Conservation (phyloP, 1,284 basidiomycete species). For the Boletus semigastroideus region DNA sequence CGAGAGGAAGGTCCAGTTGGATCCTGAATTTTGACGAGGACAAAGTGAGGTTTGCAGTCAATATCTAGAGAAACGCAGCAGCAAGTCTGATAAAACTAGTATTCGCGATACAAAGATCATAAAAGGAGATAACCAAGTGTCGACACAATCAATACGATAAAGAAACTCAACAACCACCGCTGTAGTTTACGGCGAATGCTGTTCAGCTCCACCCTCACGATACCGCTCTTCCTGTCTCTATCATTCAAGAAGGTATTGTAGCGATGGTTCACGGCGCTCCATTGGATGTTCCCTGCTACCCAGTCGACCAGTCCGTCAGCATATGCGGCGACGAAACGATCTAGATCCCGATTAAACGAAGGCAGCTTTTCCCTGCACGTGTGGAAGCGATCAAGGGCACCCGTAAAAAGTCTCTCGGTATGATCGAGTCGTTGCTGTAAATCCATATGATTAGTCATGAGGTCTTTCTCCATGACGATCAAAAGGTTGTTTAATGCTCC, state of each 20-base stretch:
- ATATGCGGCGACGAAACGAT: constrained; percentile 21
- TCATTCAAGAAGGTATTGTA: constrained; percentile 26
- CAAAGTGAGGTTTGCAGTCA: not conserved
- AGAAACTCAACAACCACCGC: constrained; percentile 7
- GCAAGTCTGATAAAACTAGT: not conserved
- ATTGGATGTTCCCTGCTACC: constrained; percentile 29
- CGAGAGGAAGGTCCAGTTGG: constrained; percentile 40
- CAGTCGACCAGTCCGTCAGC: constrained; percentile 31
- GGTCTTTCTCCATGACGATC: constrained; percentile 24
- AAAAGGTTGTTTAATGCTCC: constrained; percentile 30
- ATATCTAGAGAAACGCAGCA: not conserved
- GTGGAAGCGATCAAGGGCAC: constrained; percentile 23
- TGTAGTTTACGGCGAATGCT: constrained; percentile 1
- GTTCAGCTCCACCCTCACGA: constrained; percentile 21
- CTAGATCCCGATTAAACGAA: constrained; percentile 14
- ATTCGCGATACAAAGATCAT: constrained; percentile 4
- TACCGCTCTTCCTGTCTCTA: constrained; percentile 22
- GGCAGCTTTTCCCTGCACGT: constrained; percentile 21
- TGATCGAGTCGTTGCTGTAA: constrained; percentile 21
- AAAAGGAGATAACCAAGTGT: constrained; percentile 2
- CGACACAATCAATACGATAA: constrained; percentile 8
- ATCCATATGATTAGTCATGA: constrained; percentile 15
- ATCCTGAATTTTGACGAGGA: not conserved
- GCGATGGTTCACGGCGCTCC: constrained; percentile 29
- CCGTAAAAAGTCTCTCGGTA: constrained; percentile 11